Conservation (phyloP, 2,329 filamentous ascomycete species). For the Lasiodiplodia citricola region DNA sequence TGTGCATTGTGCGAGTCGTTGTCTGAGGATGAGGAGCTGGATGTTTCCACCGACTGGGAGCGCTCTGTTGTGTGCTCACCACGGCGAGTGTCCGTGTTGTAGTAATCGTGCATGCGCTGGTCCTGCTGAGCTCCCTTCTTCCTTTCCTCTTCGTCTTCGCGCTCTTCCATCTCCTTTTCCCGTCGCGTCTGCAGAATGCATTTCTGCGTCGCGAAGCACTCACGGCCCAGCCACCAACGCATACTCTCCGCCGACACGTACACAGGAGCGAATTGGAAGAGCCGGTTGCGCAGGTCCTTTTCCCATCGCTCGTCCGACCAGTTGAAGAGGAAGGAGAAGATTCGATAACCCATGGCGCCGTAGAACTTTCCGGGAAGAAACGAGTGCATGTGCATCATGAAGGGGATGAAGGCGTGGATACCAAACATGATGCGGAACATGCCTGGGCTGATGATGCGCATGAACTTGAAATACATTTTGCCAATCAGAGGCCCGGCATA, state of each 20-base stretch:
- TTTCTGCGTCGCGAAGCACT: slow-evolving; percentile 83
- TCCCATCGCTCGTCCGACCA: slow-evolving; percentile 91
- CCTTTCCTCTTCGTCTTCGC: slow-evolving; percentile 48
- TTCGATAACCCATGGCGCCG: slow-evolving; percentile 81
- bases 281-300: slow-evolving; percentile 73
- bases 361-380: slow-evolving; percentile 71
- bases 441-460: slow-evolving; percentile 76
- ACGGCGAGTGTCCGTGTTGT: slow-evolving; percentile 1
- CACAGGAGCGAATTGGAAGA: slow-evolving; percentile 92
- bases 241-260: slow-evolving; percentile 90
- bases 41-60: background rate
- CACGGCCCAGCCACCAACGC: slow-evolving; percentile 92
- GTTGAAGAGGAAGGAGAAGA: slow-evolving; percentile 87
- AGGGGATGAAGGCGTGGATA: slow-evolving; percentile 89
- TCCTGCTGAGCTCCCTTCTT: slow-evolving; percentile 26
- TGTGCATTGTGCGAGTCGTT: background rate
- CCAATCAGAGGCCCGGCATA: slow-evolving; percentile 87
- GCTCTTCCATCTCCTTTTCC: slow-evolving; percentile 67
- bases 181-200: slow-evolving; percentile 85
- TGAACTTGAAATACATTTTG: slow-evolving; percentile 91
- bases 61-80: slow-evolving; percentile 18
- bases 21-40: background rate
- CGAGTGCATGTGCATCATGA: slow-evolving; percentile 86
- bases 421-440: slow-evolving; percentile 86
- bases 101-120: slow-evolving; percentile 18